phyloP scores from a whole-genome alignment of 1,139 yeast genomes.

The Yamadazyma buinensis region DNA sequence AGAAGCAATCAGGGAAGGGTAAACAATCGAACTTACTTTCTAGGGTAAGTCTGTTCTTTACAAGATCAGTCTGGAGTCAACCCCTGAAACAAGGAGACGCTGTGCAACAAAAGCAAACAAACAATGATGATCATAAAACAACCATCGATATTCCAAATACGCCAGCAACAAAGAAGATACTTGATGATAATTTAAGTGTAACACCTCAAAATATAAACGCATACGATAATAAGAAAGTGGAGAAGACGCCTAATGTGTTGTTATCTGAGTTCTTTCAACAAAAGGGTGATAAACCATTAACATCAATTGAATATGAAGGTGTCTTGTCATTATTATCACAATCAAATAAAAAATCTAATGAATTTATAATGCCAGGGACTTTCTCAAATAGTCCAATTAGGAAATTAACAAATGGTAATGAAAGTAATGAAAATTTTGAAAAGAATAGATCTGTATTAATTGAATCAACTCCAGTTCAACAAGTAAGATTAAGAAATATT shows the following conservation, averaged over 20 bases:
- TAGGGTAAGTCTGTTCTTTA: constrained; percentile 27
- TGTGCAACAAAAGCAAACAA: neutral
- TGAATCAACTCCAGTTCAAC: constrained; percentile 13
- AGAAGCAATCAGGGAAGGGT: constrained; percentile 15
- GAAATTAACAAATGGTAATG: neutral
- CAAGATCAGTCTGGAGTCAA: constrained; percentile 13
- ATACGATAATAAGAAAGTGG: neutral
- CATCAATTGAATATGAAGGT: constrained; percentile 80
- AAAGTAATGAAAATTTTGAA: neutral
- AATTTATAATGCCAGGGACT: constrained; percentile 14
- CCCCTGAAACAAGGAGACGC: constrained; percentile 1
- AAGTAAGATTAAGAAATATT: constrained; percentile 7
- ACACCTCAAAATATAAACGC: constrained; percentile 7
- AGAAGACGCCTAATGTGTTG: constrained; percentile 44
- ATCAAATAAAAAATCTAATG: constrained; percentile 11
- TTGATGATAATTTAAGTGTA: neutral
- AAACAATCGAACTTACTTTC: constrained; percentile 24
- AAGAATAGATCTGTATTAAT: neutral
- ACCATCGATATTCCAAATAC: constrained; percentile 1
- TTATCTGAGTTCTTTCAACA: constrained; percentile 68
- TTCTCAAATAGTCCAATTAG: constrained; percentile 10
- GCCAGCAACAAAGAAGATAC: constrained; percentile 1
- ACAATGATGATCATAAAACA: too few species aligned
- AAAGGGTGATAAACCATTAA: constrained; percentile 73
- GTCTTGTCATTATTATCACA: constrained; percentile 56